Evolutionary conservation across 2,329 filamentous ascomycete species (phyloP), one percentile per base, ranked within the genome.

Genomic region (Periglandula ipomoeae): DNA sequence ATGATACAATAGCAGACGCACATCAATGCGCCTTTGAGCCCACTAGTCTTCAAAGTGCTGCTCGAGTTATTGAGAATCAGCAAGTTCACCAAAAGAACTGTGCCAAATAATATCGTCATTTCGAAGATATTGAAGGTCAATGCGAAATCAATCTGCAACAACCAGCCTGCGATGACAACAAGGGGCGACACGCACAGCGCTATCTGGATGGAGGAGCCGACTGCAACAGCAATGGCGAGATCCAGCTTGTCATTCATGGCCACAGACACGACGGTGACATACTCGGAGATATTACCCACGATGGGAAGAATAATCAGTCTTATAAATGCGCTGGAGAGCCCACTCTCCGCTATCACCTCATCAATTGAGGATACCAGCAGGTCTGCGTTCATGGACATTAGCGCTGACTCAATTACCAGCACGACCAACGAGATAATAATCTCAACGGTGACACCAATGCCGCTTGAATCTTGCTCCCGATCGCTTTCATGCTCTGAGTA

Each of bases 111-210:
- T 34, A 82, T 80, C 19, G 87, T 80, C 0, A 84, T 87, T 67
- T 89, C 85, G 60, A 89, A 89, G 32, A 82, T 74, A 56, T 83
- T 83, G 65, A 89, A 89, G 55, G 85, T 83, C 44, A 89, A 71
- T n/a, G 78, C 71, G 62, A 82, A 74, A 19, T 79, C 71, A 35
- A 72, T 72, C 11, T 68, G 59, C 55, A 82, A 65, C 52, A 69
- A 68, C 79, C 79, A 83, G 13, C 76, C 78, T 9, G 81, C 71
- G 2, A 82, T 65, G 11, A 83, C 75, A 3, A 81, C 74, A 39
- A 82, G 62, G 0, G 79, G 80, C 1, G 78, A 78, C 2, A 83
- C 74, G 52, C 81, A 79, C 0, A 83, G 67, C 0, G 78, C 74
- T 46, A 83, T 82, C 56, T 83, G 80, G 49, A 83, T 81, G 0